Conservation (phyloP, 306 rosid species). For the Trifolium dubium region DNA sequence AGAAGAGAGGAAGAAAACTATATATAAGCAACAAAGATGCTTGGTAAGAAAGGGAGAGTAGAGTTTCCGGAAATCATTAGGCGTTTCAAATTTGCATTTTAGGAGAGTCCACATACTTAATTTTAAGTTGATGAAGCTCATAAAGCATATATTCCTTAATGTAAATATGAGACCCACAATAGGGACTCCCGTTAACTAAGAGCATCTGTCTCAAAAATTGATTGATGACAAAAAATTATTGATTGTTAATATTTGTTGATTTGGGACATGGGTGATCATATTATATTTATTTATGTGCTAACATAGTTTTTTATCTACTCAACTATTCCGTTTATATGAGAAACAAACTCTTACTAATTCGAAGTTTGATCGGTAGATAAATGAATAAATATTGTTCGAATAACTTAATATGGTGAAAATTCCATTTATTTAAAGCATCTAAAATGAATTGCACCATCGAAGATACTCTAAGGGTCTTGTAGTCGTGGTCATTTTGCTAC, state of each 20-base stretch:
- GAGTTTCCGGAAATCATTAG: background rate
- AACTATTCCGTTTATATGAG: background rate
- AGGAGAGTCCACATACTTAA: background rate
- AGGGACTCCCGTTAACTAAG: background rate
- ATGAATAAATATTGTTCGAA: too few species aligned
- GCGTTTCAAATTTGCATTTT: background rate
- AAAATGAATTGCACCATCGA: background rate
- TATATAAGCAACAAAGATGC: background rate
- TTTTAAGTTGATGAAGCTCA: background rate
- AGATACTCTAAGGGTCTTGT: background rate
- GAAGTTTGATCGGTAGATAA: background rate
- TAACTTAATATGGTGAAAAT: background rate
- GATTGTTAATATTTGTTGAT: background rate
- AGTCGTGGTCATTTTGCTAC: background rate
- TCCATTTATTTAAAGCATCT: background rate
- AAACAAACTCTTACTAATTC: too few species aligned
- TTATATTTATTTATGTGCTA: background rate
- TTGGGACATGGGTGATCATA: background rate
- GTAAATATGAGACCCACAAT: conserved; percentile 10
- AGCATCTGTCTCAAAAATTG: background rate
- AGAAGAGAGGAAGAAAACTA: conserved; percentile 1
- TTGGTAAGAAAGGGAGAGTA: background rate
- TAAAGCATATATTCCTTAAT: background rate
- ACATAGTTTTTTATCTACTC: background rate
- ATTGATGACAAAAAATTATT: background rate